phyloP scores from a whole-genome alignment of 768 basidiomycete genomes.

The Lactifluus pinguis region DNA sequence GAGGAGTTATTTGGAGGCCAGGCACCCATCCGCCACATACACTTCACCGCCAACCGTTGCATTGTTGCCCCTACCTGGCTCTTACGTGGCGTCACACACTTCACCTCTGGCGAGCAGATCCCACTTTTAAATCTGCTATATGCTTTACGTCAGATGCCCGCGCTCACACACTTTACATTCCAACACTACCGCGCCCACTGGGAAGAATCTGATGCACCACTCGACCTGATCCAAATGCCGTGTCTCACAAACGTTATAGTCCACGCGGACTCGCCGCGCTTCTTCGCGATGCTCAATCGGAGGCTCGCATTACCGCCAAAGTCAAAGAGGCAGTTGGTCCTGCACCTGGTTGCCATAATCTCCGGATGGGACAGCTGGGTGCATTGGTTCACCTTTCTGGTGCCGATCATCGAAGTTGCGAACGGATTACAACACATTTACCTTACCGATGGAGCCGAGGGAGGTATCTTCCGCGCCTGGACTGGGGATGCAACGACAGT shows the following conservation, averaged over 20 bases:
- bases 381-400: not conserved
- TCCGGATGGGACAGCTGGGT: constrained; percentile 6
- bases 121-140: not conserved
- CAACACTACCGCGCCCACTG: constrained; percentile 9
- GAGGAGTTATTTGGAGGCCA: constrained; percentile 9
- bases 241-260: not conserved
- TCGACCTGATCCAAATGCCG: not conserved
- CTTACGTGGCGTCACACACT: constrained; percentile 8
- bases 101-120: constrained; percentile 14
- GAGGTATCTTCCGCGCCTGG: constrained; percentile 9
- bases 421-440: constrained; percentile 3
- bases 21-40: constrained; percentile 4
- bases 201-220: not conserved
- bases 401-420: not conserved
- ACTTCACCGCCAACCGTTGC: constrained; percentile 5
- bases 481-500: not conserved
- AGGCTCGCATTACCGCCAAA: constrained; percentile 2
- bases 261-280: constrained; percentile 7
- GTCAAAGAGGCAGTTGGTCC: not conserved
- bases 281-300: not conserved
- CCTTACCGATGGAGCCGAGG: constrained; percentile 2
- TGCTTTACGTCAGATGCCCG: constrained; percentile 10
- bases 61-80: constrained; percentile 7
- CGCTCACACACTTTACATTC: constrained; percentile 1
- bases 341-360: constrained; percentile 1